Conservation (phyloP, 1,139 yeast species). For the Arxiozyma telluris region DNA sequence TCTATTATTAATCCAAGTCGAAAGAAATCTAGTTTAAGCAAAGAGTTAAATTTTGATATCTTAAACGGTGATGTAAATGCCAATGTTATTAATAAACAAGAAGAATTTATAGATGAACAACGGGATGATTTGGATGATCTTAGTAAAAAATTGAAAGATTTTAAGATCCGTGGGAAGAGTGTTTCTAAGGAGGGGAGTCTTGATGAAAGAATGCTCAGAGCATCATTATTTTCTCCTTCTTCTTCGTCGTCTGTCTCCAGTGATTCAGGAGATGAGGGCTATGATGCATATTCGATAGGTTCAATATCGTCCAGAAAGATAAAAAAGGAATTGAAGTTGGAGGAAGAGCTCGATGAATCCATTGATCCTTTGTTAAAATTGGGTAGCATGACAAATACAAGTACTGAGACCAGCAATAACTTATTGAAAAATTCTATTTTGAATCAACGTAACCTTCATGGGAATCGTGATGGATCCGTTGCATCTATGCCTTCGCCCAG, state of each 20-base stretch:
- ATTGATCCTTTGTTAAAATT: conserved; percentile 25
- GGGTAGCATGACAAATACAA: conserved; percentile 1
- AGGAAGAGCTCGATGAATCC: conserved; percentile 21
- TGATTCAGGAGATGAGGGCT: not conserved
- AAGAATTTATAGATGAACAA: not conserved
- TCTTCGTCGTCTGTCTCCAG: conserved; percentile 1
- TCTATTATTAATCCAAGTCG: conserved; percentile 7
- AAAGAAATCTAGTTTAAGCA: conserved; percentile 20
- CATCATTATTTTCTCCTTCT: not conserved
- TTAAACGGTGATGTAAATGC: not conserved
- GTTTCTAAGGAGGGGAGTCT: not conserved
- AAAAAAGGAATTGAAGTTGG: conserved; percentile 18
- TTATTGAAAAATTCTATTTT: not conserved
- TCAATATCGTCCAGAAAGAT: conserved; percentile 22
- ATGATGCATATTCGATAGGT: conserved; percentile 19
- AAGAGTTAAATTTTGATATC: conserved; percentile 12
- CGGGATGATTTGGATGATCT: not conserved
- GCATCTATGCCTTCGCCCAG: not conserved
- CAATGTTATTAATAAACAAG: not conserved
- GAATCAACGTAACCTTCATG: not conserved
- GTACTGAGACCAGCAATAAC: not conserved
- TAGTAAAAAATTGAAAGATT: conserved; percentile 1
- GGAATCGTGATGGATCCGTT: not conserved
- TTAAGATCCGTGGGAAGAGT: conserved; percentile 1
- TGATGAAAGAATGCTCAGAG: not conserved